Conservation (phyloP, 208 protist species). For the Trypanosoma mega region DNA sequence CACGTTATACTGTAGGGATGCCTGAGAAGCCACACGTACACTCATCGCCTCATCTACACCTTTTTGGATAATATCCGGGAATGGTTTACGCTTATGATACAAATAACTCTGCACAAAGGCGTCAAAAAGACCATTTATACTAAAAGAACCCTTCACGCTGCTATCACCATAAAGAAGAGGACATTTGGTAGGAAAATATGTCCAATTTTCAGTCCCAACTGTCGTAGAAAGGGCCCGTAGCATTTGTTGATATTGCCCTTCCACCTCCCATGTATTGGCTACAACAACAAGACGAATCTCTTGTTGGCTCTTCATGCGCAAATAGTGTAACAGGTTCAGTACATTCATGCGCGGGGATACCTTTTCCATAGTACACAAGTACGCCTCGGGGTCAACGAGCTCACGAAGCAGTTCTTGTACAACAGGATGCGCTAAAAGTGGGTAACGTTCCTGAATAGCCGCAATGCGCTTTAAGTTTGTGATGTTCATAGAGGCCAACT, state of each 20-base stretch:
- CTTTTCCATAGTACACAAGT: slow-evolving; percentile 74
- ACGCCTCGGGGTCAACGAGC: slow-evolving; percentile 64
- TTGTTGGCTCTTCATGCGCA: slow-evolving; percentile 71
- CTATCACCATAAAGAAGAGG: slow-evolving; percentile 56
- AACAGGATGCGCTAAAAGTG: slow-evolving; percentile 58
- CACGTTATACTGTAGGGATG: slow-evolving; percentile 59
- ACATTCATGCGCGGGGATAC: slow-evolving; percentile 77
- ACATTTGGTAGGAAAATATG: slow-evolving; percentile 48
- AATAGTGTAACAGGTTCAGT: slow-evolving; percentile 75
- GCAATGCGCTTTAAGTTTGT: slow-evolving; percentile 52
- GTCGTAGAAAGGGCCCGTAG: slow-evolving; percentile 33
- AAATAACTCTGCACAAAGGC: slow-evolving; percentile 73
- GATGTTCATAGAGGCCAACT: slow-evolving; percentile 56
- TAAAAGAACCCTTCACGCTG: slow-evolving; percentile 37
- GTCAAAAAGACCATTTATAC: slow-evolving; percentile 74
- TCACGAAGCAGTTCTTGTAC: slow-evolving; percentile 65
- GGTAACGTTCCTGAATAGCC: slow-evolving; percentile 53
- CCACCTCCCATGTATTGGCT: slow-evolving; percentile 72
- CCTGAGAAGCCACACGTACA: slow-evolving; percentile 48
- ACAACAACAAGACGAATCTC: slow-evolving; percentile 77
- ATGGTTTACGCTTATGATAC: slow-evolving; percentile 75
- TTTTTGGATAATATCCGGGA: slow-evolving; percentile 75
- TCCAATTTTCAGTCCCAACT: slow-evolving; percentile 39
- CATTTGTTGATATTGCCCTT: slow-evolving; percentile 80
- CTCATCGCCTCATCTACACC: slow-evolving; percentile 51